Evolutionary conservation across 1,284 basidiomycete species (phyloP), one percentile per base, ranked within the genome.

Genomic region (Tilletia horrida): DNA sequence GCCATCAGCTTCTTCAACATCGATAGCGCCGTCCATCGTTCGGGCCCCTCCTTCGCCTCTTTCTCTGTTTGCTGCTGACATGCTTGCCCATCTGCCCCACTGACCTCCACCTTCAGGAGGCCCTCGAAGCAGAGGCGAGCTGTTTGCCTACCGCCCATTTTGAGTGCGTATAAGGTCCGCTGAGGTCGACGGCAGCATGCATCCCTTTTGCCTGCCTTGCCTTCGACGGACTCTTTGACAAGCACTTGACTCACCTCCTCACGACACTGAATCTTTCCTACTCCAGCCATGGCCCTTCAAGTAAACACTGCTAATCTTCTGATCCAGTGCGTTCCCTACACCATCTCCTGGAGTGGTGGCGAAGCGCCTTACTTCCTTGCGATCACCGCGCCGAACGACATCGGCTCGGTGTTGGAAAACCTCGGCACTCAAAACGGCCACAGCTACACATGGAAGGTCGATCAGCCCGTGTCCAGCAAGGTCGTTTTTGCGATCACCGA

Each of bases 221-320:
- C n/a, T 13, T 3, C n/a, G 14, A 21, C 52, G 14, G 18, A 59
- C 31, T 35, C 27, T 29, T 35, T n/a, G n/a, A n/a, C 18, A 25
- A 13, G 4, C 55, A 6, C 45, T 7, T 59, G n/a, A 3, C 55
- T 59, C 31, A 25, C 45, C 45, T 48, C n/a, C n/a, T n/a, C n/a
- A n/a, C n/a, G n/a, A n/a, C n/a, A n/a, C n/a, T n/a, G 11, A 40
- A 40, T 27, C 35, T 59, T 14, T 35, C 31, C 31, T 40, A 25
- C n/a, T 29, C 3, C 14, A 18, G 16, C 8, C 29, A 59, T 59
- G 55, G 35, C 27, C 29, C 31, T 59, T 16, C 55, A 59, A 18
- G 70, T 76, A 67, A 69, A 66, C 73, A 77, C 75, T n/a, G 73
- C 75, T 23, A 35, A 66, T 35, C 44, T 71, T 9, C 62, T 78